Base-by-base conservation (phyloP, 768 basidiomycete species). In the Hygrocybe punicea region DNA sequence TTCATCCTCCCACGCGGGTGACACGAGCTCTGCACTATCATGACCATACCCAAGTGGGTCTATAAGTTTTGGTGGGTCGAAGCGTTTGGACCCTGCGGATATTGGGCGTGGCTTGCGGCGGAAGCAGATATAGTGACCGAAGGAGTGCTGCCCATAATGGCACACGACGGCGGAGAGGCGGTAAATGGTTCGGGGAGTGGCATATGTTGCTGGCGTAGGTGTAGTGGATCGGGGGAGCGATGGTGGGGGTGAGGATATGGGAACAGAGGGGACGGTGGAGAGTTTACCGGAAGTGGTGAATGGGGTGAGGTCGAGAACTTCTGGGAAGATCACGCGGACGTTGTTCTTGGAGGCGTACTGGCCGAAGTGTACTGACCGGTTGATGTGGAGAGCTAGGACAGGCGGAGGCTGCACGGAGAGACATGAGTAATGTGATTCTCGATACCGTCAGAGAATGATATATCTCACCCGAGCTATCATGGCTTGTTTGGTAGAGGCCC, bases 71-170 rank as follows among this genome's bases (percentile, higher is more conserved):
- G 57, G 77, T 73, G 33, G 76, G 71, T 23, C 65, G 65, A 62
- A 71, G 72, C 58, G 78, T 81, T 57, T 71, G 73, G 11, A 69
- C 54, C 74, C 74, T 21, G 71, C 62, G 3, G 72, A 63, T 14
- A 72, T 66, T 39, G 77, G 78, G 36, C 80, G 78, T 1, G 94
- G 94, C 71, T 88, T 91, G 47, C 95, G 80, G 14, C 97, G 81
- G 68, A 86, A 96, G 62, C 90, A 93, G 61, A 98, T 83, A 68
- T 96, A 99, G 68, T 99, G 96, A 5, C 96, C 96, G 67, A 90
- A 95, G 4, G 87, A 87, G 66, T 97, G 94, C 53, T 86, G 84
- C 13, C 96, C 96, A 67, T 86, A 96, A 71, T 98, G 96, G 63
- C 93, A 93, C 14, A 98, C 93, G 29, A 91, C 85, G 9, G 91